Evolutionary conservation across 2,329 filamentous ascomycete species (phyloP).

Genomic region (Cladobotryum mycophilum): DNA sequence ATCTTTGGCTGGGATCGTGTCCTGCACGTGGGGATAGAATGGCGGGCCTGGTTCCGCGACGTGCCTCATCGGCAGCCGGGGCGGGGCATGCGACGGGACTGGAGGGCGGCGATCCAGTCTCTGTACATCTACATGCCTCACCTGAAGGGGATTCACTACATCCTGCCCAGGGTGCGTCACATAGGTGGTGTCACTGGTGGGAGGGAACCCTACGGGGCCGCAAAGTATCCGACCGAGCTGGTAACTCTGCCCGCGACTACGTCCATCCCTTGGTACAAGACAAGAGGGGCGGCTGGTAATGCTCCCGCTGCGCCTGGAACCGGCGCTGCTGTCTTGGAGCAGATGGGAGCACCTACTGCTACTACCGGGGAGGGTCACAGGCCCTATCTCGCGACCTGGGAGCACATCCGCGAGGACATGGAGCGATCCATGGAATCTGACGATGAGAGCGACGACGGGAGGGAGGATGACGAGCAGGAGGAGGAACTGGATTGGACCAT

Average conservation of each 20-base stretch:
- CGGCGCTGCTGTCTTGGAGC: too few species aligned
- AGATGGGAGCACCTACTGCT: too few species aligned
- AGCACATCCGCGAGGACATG: conserved; percentile 1
- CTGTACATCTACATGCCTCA: conserved; percentile 20
- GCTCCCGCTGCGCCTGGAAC: neutral
- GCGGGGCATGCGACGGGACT: conserved; percentile 17
- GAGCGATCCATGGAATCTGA: neutral
- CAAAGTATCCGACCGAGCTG: conserved; percentile 15
- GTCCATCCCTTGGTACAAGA: conserved; percentile 21
- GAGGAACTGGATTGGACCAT: conserved; percentile 5
- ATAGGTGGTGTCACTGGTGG: conserved; percentile 21
- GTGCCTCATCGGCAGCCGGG: conserved; percentile 16
- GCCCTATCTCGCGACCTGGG: neutral
- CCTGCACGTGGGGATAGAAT: conserved; percentile 23
- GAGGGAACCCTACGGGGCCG: conserved; percentile 21
- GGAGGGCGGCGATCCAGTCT: conserved; percentile 15
- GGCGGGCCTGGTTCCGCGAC: conserved; percentile 24
- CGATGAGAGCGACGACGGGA: neutral
- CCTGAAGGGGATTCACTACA: conserved; percentile 20
- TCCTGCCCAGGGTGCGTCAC: conserved; percentile 21
- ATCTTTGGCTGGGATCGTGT: conserved; percentile 20
- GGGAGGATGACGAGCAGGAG: neutral
- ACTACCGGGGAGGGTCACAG: too few species aligned
- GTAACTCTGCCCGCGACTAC: conserved; percentile 15
- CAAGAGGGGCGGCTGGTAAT: conserved; percentile 1